These are phyloP conservation scores for Aspergillus sp. DNA, from an alignment of 2,329 filamentous ascomycete species.

Conservation along the genomic window DNA sequence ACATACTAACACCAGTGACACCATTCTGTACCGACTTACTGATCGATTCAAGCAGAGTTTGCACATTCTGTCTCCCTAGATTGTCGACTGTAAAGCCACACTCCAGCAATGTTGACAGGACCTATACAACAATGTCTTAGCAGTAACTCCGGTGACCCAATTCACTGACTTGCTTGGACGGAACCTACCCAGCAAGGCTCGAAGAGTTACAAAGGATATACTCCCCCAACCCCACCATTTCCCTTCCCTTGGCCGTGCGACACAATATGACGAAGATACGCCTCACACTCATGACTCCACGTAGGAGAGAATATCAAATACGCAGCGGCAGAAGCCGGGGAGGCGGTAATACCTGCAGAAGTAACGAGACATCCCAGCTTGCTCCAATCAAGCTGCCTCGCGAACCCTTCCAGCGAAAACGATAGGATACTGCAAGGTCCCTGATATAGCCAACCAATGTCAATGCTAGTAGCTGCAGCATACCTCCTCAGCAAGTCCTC, in stretches of 20 bases:
- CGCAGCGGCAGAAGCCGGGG: constrained; percentile 44
- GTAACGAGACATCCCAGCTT: constrained; percentile 33
- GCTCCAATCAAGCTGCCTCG: constrained; percentile 41
- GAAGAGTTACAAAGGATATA: constrained; percentile 30
- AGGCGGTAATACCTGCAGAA: constrained; percentile 39
- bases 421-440: constrained; percentile 14
- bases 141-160: neutral
- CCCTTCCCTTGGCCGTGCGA: constrained; percentile 8
- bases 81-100: constrained; percentile 8
- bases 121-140: neutral
- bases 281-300: constrained; percentile 39
- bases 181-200: constrained; percentile 26
- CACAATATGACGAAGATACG: constrained; percentile 29
- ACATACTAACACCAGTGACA: constrained; percentile 7
- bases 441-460: constrained; percentile 9
- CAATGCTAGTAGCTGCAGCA: neutral
- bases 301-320: constrained; percentile 33
- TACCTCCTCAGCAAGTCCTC: neutral
- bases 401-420: constrained; percentile 43
- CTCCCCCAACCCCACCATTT: constrained; percentile 26
- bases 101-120: constrained; percentile 8
- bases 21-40: neutral
- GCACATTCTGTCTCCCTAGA: neutral
- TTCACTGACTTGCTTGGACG: neutral
- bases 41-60: neutral